A percentile compares a stretch with the other conserved stretches of the same genome.
Evolutionary conservation across 805 yeast species (phyloP).

Genomic region (Wickerhamomyces rabaulensis): DNA sequence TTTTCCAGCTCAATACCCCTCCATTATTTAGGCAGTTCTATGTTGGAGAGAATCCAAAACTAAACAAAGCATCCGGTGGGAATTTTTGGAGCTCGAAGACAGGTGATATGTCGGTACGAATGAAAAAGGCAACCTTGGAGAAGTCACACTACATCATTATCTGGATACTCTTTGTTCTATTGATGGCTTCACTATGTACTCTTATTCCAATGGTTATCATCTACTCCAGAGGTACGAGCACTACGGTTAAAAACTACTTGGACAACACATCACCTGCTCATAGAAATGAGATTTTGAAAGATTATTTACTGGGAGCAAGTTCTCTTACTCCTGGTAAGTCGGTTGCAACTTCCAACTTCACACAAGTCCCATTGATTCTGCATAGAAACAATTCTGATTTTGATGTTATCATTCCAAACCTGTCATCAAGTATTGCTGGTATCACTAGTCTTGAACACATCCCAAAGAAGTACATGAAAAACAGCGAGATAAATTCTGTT

Average conservation of each 20-base stretch:
- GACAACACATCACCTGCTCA: constrained; percentile 20
- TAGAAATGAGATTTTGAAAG: constrained; percentile 17
- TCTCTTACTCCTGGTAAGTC: not conserved
- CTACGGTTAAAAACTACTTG: constrained; percentile 25
- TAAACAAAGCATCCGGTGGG: constrained; percentile 8
- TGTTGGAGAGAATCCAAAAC: constrained; percentile 12
- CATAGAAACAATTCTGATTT: not conserved
- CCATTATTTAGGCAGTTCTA: constrained; percentile 11
- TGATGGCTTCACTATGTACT: constrained; percentile 13
- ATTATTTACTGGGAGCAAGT: not conserved
- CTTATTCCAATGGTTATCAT: constrained; percentile 21
- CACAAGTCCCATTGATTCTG: not conserved
- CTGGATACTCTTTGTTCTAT: constrained; percentile 16
- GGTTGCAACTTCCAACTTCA: not conserved
- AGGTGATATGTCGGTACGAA: not conserved
- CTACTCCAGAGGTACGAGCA: constrained; percentile 29
- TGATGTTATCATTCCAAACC: not conserved
- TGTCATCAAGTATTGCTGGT: constrained; percentile 16
- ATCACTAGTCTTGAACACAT: constrained; percentile 27
- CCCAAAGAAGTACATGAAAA: constrained; percentile 28
- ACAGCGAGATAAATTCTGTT: constrained; percentile 30
- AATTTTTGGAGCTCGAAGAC: constrained; percentile 4
- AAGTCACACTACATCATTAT: constrained; percentile 8
- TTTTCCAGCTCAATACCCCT: not conserved
- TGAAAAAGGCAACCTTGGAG: not conserved